Conservation (phyloP, 495 filamentous ascomycete species). For the Penicillium turbatum region DNA sequence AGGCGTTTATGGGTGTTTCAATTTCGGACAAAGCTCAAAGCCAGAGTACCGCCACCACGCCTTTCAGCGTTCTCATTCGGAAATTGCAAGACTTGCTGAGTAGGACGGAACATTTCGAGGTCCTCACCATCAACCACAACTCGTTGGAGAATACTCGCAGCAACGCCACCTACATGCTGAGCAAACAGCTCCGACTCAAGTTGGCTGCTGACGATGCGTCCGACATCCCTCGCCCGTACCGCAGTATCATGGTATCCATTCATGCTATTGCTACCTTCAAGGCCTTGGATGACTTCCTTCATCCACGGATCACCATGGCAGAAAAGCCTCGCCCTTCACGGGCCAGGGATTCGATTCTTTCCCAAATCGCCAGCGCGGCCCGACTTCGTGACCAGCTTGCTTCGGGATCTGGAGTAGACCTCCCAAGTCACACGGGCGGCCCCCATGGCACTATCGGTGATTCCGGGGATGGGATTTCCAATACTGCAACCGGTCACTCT, state of each 20-base stretch:
- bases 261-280: slow-evolving; percentile 99
- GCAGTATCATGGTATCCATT: slow-evolving; percentile 95
- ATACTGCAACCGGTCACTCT: slow-evolving; percentile 40
- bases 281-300: slow-evolving; percentile 90
- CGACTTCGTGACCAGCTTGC: slow-evolving; percentile 45
- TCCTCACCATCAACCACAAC: slow-evolving; percentile 90
- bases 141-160: slow-evolving; percentile 86
- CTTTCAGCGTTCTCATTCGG: slow-evolving; percentile 85
- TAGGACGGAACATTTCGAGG: slow-evolving; percentile 96
- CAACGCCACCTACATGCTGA: slow-evolving; percentile 92
- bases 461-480: slow-evolving; percentile 20
- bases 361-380: slow-evolving; percentile 75
- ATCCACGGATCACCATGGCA: slow-evolving; percentile 78
- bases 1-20: slow-evolving; percentile 86
- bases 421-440: slow-evolving; percentile 26
- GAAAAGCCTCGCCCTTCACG: slow-evolving; percentile 72
- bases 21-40: slow-evolving; percentile 59
- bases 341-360: slow-evolving; percentile 63
- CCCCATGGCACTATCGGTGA: slow-evolving; percentile 29
- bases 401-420: slow-evolving; percentile 18
- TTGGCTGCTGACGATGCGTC: slow-evolving; percentile 87
- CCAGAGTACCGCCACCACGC: slow-evolving; percentile 64
- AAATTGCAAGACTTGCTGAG: slow-evolving; percentile 96
- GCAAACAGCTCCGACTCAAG: slow-evolving; percentile 89
- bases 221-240: slow-evolving; percentile 77